Percentiles rank a stretch among this genome's conserved stretches.
These are phyloP conservation scores for Dacryopinax spathularia DNA, from an alignment of 768 basidiomycete genomes.

Conservation along the genomic window DNA sequence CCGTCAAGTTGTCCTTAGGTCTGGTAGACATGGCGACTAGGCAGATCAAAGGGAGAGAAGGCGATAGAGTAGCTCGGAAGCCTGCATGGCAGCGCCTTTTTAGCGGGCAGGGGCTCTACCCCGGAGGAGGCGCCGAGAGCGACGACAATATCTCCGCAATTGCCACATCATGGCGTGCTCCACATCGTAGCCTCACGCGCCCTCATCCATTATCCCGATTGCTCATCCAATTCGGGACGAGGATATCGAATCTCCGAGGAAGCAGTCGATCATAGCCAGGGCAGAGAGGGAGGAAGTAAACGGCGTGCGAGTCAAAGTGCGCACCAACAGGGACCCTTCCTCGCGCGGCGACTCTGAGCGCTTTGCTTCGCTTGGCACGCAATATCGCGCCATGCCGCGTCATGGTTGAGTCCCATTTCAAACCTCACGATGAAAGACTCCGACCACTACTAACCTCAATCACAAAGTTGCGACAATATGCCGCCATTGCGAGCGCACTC, in stretches of 20 bases:
- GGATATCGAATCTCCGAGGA: neutral
- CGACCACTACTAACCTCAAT: neutral
- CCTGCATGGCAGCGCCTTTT: neutral
- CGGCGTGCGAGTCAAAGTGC: too few relatives aligned
- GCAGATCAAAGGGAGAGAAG: neutral
- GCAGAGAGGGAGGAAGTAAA: too few relatives aligned
- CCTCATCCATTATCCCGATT: neutral
- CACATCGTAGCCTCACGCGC: neutral
- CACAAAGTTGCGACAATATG: neutral
- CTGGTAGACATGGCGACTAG: neutral
- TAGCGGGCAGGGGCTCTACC: neutral
- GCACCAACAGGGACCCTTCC: too few relatives aligned
- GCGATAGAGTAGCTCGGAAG: neutral
- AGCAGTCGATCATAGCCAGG: neutral
- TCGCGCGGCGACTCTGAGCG: too few relatives aligned
- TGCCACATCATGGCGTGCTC: conserved; percentile 1
- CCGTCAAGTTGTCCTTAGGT: neutral
- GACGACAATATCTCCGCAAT: neutral
- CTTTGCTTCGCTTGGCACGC: neutral
- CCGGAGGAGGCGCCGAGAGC: neutral
- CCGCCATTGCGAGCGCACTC: too few relatives aligned
- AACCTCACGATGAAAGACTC: neutral
- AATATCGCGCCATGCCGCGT: conserved; percentile 3
- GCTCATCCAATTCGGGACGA: neutral
- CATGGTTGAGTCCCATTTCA: neutral